phyloP scores from a whole-genome alignment of 176 grass and related monocot genomes.

The Oryza rufipogon region DNA sequence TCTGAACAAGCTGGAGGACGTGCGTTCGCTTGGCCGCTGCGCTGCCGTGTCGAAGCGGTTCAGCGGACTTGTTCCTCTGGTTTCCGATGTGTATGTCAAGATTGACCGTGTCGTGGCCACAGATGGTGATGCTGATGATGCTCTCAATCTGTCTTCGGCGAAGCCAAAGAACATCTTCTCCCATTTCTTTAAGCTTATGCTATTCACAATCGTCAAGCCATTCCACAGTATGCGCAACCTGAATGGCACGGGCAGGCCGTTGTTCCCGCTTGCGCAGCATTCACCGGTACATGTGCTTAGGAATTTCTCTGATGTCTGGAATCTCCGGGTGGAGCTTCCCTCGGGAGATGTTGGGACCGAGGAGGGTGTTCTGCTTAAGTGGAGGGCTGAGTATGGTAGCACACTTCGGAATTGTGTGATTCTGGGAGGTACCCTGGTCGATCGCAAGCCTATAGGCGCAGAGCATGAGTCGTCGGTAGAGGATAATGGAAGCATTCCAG shows the following conservation, averaged over 20 bases:
- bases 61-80: slow-evolving; percentile 59
- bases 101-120: slow-evolving; percentile 72
- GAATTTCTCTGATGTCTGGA: slow-evolving; percentile 70
- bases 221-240: slow-evolving; percentile 55
- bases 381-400: slow-evolving; percentile 76
- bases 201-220: slow-evolving; percentile 62
- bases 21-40: slow-evolving; percentile 74
- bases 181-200: slow-evolving; percentile 64
- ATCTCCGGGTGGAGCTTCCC: slow-evolving; percentile 71
- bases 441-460: slow-evolving; percentile 5
- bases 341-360: slow-evolving; percentile 68
- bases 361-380: slow-evolving; percentile 74
- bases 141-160: slow-evolving; percentile 41
- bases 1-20: slow-evolving; percentile 77
- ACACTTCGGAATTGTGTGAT: slow-evolving; percentile 87
- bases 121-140: slow-evolving; percentile 62
- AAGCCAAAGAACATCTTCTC: slow-evolving; percentile 63
- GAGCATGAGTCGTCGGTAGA: slow-evolving; percentile 42
- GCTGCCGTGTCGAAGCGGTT: slow-evolving; percentile 76
- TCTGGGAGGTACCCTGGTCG: slow-evolving; percentile 67
- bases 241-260: slow-evolving; percentile 25
- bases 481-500: slow-evolving; percentile 83
- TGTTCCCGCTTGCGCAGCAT: slow-evolving; percentile 69
- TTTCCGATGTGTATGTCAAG: slow-evolving; percentile 74
- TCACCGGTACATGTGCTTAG: slow-evolving; percentile 75